phyloP scores from a whole-genome alignment of 306 rosid genomes.

The Castanea crenata region DNA sequence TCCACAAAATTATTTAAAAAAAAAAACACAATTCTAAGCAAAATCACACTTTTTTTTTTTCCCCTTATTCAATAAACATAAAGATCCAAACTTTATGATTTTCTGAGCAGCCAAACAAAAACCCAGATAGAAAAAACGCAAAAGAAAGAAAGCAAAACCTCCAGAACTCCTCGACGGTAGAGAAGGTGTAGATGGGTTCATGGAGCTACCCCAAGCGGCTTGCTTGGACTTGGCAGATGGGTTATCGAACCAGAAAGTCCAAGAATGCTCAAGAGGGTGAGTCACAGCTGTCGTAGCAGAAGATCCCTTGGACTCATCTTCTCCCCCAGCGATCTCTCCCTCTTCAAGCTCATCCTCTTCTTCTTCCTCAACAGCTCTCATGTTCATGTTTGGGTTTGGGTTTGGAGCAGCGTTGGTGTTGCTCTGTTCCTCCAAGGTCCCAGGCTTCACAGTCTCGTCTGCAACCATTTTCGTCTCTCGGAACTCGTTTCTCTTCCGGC shows the following conservation, averaged over 20 bases:
- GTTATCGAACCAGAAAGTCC: slow-evolving; percentile 97
- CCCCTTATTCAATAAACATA: not conserved
- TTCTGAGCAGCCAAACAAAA: slow-evolving; percentile 2
- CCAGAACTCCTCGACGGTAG: slow-evolving; percentile 90
- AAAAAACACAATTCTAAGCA: not conserved
- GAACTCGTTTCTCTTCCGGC: not conserved
- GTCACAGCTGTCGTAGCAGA: slow-evolving; percentile 24
- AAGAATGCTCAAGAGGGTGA: slow-evolving; percentile 78
- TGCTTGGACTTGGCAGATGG: slow-evolving; percentile 61
- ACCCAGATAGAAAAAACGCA: not conserved
- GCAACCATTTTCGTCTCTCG: slow-evolving; percentile 42
- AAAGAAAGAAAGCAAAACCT: slow-evolving; percentile 38
- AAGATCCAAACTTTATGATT: not conserved
- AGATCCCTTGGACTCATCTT: slow-evolving; percentile 41
- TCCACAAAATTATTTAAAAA: not conserved
- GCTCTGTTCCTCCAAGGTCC: slow-evolving; percentile 37
- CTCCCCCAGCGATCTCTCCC: slow-evolving; percentile 77
- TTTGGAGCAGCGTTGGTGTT: not conserved
- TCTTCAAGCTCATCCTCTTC: slow-evolving; percentile 58
- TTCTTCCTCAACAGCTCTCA: slow-evolving; percentile 29
- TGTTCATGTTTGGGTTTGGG: slow-evolving; percentile 36
- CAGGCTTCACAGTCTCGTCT: slow-evolving; percentile 48
- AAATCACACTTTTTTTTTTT: not conserved
- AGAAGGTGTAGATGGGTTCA: slow-evolving; percentile 69
- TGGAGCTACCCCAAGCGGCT: slow-evolving; percentile 67